A percentile compares a stretch with the other conserved stretches of the same genome.
These are phyloP conservation scores for Flaveria sonorensis DNA, from an alignment of 129 eudicot species.

Conservation along the genomic window DNA sequence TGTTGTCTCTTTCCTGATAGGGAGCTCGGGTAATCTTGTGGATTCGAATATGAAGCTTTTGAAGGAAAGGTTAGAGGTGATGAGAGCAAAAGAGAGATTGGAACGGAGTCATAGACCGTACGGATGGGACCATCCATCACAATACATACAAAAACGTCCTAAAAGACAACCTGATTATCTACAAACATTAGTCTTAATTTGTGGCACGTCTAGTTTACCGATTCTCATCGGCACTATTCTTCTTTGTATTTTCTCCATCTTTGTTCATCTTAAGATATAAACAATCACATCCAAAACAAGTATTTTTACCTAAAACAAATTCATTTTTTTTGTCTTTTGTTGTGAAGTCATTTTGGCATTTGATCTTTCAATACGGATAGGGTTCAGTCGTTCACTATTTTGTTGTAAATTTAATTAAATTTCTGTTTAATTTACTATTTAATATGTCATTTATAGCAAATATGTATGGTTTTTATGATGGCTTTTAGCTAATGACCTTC, in stretches of 20 bases:
- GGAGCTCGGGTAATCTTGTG: slow-evolving; percentile 26
- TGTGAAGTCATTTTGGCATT: neutral
- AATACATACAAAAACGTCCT: neutral
- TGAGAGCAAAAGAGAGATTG: slow-evolving; percentile 32
- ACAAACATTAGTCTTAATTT: slow-evolving; percentile 27
- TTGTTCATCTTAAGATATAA: slow-evolving; percentile 30
- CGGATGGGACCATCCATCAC: slow-evolving; percentile 23
- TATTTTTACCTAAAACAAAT: neutral
- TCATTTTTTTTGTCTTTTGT: neutral
- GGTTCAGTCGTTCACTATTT: neutral
- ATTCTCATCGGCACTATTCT: slow-evolving; percentile 20
- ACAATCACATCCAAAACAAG: neutral
- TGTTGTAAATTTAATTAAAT: neutral
- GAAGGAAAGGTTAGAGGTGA: slow-evolving; percentile 26
- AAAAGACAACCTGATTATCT: slow-evolving; percentile 15
- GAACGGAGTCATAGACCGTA: neutral
- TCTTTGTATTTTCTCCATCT: slow-evolving; percentile 38
- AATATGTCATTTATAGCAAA: neutral
- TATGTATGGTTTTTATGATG: neutral
- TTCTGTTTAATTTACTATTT: neutral
- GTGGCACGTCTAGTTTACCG: slow-evolving; percentile 34
- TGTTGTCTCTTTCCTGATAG: slow-evolving; percentile 2
- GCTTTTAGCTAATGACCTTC: slow-evolving; percentile 19
- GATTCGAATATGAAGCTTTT: slow-evolving; percentile 33
- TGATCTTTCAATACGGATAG: neutral